Base-by-base conservation (phyloP, 176 grass and related monocot species). In the Leersia perrieri region DNA sequence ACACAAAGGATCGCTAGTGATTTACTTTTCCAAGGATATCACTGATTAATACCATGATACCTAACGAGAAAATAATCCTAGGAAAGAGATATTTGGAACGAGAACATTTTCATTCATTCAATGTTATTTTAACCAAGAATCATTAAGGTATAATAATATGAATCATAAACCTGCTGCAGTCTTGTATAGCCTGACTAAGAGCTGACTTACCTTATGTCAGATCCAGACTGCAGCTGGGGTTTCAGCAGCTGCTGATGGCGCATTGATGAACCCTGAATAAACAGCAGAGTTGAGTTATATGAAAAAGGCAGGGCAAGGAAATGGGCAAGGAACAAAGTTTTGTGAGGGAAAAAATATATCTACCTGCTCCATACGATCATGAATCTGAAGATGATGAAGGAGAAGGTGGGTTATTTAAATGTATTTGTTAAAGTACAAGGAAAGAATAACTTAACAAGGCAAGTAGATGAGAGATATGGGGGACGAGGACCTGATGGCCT, bases 211-310 rank as follows among this genome's bases (percentile, higher is more conserved):
- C 97, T 95, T 20, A 93, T 82, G 80, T 99, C 89, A 69, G 97
- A 91, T 83, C 89, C 78, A 84, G 87, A 77, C 36, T 88, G 84
- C 67, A 99, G 67, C 76, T 91, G 97, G 62, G 87, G 35, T 96
- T 99, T 99, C 82, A 99, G 38, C 41, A 93, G 80, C 55, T 89
- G 93, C 28, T 91, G 93, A 41, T 95, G 97, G 30, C 88, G 95
- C 88, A 95, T 70, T 11, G 88, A 82, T 91, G 93, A 83, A 69
- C 66, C 80, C 97, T 99, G 80, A 53, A 55, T 63, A 44, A 26
- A 33, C 65, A 82, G 72, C 28, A 81, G 45, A 7, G 82, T 60
- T 33, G 5, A 39, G 64, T 4, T 57, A n/a, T 38, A 84, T 68
- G 49, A 60, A 66, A 66, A 69, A 77, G 10, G 20, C 32, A 73